Evolutionary conservation across 768 basidiomycete species (phyloP), one percentile per base, ranked within the genome.

Genomic region (Trametes meyenii): DNA sequence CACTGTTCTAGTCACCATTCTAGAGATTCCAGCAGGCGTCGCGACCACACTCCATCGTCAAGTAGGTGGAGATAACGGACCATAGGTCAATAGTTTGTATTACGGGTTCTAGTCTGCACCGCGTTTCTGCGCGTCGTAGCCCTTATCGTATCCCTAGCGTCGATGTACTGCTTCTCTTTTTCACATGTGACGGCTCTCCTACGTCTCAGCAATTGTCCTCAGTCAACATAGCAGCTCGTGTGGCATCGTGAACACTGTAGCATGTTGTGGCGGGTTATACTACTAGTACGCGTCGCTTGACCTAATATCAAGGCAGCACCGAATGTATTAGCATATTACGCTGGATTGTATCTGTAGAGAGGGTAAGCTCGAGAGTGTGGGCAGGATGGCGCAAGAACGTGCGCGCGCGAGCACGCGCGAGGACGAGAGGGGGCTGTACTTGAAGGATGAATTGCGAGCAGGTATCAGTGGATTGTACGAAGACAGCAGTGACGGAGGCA

Each of bases 251-350:
- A 24, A 44, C 24, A 17, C 21, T 38, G 60, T 61, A 51, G 58
- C 35, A n/a, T 51, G 56, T 40, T 24, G n/a, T 5, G 6, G 35
- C 53, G 38, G 53, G 42, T 38, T 58, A 56, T 63, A 63, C 62
- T 58, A 36, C 52, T 52, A n/a, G n/a, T n/a, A 51, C 55, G 50
- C 49, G 45, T 48, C 49, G 54, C 46, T 44, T 24, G 35, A 23
- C 50, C 39, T 19, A 43, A 39, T 45, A 26, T 43, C 39, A 50
- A 38, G 24, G 51, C 40, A 36, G 40, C 33, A 29, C 17, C 36
- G 33, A 33, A 19, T 51, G 62, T 60, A 64, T 60, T 59, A 64
- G 58, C 62, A 26, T 44, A 64, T 64, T 64, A 64, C 50, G 62
- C 54, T 26, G 58, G 35, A 55, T 53, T 60, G 58, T 64, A 64